These are phyloP conservation scores for Ganoderma boninense DNA, from an alignment of 1,284 basidiomycete species.

Conservation along the genomic window DNA sequence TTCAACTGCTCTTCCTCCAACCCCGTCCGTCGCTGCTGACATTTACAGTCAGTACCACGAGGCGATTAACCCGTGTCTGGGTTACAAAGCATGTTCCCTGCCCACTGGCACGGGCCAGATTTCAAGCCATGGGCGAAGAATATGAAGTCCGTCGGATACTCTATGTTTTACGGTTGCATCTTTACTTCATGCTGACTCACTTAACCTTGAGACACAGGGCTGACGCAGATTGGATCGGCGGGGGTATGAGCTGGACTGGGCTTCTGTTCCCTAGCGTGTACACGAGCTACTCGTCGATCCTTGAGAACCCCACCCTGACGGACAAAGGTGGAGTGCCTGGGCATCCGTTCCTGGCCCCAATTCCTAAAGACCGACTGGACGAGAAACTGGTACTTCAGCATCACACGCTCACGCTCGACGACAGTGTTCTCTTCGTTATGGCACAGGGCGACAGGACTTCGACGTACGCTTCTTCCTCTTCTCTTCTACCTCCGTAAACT, in stretches of 20 bases:
- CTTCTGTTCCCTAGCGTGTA: constrained; percentile 74
- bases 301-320: constrained; percentile 72
- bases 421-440: constrained; percentile 64
- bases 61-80: constrained; percentile 71
- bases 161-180: constrained; percentile 34
- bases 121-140: constrained; percentile 83
- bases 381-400: too few species aligned
- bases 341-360: constrained; percentile 73
- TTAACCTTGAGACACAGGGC: too few species aligned
- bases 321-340: constrained; percentile 80
- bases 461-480: constrained; percentile 52
- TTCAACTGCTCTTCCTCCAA: too few species aligned
- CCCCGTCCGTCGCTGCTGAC: too few species aligned
- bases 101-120: constrained; percentile 68
- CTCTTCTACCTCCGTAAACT: background rate
- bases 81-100: constrained; percentile 58
- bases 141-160: constrained; percentile 73
- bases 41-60: constrained; percentile 65
- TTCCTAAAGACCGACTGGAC: constrained; percentile 73
- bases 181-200: too few species aligned
- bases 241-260: constrained; percentile 83
- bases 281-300: constrained; percentile 60
- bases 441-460: constrained; percentile 70
- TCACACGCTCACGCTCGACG: too few species aligned
- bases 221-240: constrained; percentile 34